phyloP scores from a whole-genome alignment of 228 moss, liverwort and hornwort genomes.

The Sphagnum magellanicum region DNA sequence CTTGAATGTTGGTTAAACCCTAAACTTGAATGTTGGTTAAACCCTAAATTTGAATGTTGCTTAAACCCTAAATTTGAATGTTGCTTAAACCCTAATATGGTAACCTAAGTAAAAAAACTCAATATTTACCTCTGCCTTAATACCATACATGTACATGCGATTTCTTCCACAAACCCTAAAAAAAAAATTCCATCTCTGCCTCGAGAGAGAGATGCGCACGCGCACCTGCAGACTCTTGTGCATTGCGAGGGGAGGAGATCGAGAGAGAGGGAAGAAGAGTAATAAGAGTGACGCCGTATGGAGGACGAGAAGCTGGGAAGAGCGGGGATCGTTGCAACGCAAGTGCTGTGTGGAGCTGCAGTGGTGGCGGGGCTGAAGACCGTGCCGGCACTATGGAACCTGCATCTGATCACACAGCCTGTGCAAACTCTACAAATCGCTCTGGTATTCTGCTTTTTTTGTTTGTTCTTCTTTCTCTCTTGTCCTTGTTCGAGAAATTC shows the following conservation, averaged over 20 bases:
- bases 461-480: not conserved
- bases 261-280: not conserved
- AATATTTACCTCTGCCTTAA: too few relatives aligned
- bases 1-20: too few relatives aligned
- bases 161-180: too few relatives aligned
- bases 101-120: too few relatives aligned
- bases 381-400: slow-evolving; percentile 30
- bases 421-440: slow-evolving; percentile 47
- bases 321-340: slow-evolving; percentile 6
- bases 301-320: not conserved
- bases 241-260: not conserved
- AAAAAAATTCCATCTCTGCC: too few relatives aligned
- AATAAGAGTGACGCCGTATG: not conserved
- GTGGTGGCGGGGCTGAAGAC: slow-evolving; percentile 47
- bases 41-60: too few relatives aligned
- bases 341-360: slow-evolving; percentile 41
- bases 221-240: too few relatives aligned
- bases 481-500: not conserved
- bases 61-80: too few relatives aligned
- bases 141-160: too few relatives aligned
- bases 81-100: too few relatives aligned
- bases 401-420: slow-evolving; percentile 52
- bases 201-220: too few relatives aligned
- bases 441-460: slow-evolving; percentile 22
- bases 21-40: too few relatives aligned